phyloP scores from a whole-genome alignment of 352 stramenopile genomes.

The Pythium pyrilobum region DNA sequence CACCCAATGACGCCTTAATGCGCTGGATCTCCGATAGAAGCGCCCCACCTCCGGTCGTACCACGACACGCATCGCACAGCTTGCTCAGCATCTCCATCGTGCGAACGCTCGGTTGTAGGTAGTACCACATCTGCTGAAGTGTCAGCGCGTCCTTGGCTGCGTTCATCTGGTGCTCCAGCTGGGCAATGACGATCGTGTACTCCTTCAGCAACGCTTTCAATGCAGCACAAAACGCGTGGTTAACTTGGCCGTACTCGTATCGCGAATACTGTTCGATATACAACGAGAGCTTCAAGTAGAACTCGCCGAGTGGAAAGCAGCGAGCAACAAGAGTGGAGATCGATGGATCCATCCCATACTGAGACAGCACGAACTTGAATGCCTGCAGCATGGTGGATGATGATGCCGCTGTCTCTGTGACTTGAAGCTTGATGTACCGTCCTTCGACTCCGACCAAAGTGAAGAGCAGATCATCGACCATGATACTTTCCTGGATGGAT shows the following conservation, averaged over 20 bases:
- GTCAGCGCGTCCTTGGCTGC: conserved; percentile 41
- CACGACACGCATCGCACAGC: conserved; percentile 66
- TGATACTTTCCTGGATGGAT: conserved; percentile 72
- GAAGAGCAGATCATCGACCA: conserved; percentile 83
- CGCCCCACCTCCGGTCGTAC: conserved; percentile 82
- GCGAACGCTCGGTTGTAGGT: conserved; percentile 87
- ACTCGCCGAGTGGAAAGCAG: conserved; percentile 70
- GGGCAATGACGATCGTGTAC: conserved; percentile 90
- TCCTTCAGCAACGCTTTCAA: conserved; percentile 91
- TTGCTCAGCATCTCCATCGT: conserved; percentile 91
- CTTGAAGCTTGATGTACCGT: conserved; percentile 71
- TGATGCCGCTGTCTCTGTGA: conserved; percentile 29
- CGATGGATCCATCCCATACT: conserved; percentile 79
- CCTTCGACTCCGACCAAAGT: conserved; percentile 76
- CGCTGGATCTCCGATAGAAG: conserved; percentile 89
- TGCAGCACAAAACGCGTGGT: conserved; percentile 91
- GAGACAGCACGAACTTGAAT: conserved; percentile 61
- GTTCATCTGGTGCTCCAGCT: conserved; percentile 85
- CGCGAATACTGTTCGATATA: conserved; percentile 81
- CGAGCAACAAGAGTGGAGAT: conserved; percentile 60
- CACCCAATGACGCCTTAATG: conserved; percentile 71
- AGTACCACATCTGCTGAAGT: conserved; percentile 92
- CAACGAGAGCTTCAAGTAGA: conserved; percentile 65
- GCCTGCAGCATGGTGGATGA: conserved; percentile 12
- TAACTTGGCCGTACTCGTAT: conserved; percentile 92